Base-by-base conservation (phyloP, 495 filamentous ascomycete genomes). In the Chaetomium tenue region DNA sequence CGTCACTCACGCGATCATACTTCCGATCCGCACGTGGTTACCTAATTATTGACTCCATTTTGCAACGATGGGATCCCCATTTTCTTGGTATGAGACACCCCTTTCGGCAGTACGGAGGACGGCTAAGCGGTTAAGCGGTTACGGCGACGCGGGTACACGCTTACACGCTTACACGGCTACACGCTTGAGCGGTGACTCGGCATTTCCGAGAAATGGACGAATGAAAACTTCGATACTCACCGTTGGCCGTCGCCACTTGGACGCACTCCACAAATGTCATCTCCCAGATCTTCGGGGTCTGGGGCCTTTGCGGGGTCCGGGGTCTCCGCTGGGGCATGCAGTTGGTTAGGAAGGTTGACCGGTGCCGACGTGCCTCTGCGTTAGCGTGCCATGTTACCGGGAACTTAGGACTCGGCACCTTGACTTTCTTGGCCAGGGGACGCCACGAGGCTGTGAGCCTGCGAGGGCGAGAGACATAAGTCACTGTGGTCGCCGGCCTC, bases 131-230 rank as follows among this genome's bases (percentile, higher is more conserved):
- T 26, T 30, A 54, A 16, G 51, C 23, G 25, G 20, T 54, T 15
- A 39, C 4, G 53, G 28, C 20, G n/a, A 54, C 30, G 50, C 65
- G 61, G 57, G 61, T 15, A 68, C 30, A 40, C 33, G 53, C 16
- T 11, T 40, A 56, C 16, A 40, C 28, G 53, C 30, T 40, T 56
- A 56, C 16, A 56, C 30, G 33, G 20, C 42, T 59, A 39, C 20
- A 56, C 8, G 40, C 44, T 16, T 63, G 13, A 12, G 25, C 52
- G 46, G 58, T 33, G 61, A 60, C 23, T 40, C 30, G 28, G 28
- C 28, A 30, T 30, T 30, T 6, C 28, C 28, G 28, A 39, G 33
- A 22, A 13, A 39, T 40, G 53, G 23, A 40, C 53, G 18, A 56
- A 56, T 56, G 30, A 56, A 28, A 54, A 52, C 48, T 26, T 47